Evolutionary conservation across 306 rosid species (phyloP).

Genomic region (Alnus glutinosa): DNA sequence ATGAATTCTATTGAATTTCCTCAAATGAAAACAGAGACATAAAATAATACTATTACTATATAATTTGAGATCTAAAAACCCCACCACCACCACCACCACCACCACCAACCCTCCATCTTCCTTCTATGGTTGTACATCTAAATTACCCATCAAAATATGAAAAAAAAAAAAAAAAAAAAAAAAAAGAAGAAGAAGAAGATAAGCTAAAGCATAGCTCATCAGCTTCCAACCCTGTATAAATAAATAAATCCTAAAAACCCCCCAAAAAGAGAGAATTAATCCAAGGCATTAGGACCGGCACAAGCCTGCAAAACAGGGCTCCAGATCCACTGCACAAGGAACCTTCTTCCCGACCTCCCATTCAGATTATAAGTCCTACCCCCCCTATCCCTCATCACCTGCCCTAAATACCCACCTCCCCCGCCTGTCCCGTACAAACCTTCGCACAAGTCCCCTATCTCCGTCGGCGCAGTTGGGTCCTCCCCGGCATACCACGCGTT

Average conservation of each 20-base stretch:
- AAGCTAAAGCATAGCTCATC: slow-evolving; percentile 34
- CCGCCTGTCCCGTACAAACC: slow-evolving; percentile 90
- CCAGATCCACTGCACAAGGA: slow-evolving; percentile 89
- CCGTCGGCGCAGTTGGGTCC: slow-evolving; percentile 95
- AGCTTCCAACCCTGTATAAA: neutral
- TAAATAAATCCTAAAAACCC: neutral
- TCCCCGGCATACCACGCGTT: slow-evolving; percentile 98
- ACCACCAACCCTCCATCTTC: neutral
- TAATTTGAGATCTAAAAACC: slow-evolving; percentile 15
- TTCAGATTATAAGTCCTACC: slow-evolving; percentile 73
- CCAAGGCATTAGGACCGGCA: slow-evolving; percentile 85
- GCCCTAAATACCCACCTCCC: slow-evolving; percentile 89
- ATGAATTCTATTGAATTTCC: neutral
- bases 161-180: neutral
- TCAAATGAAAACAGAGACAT: neutral
- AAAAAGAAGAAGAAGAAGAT: neutral
- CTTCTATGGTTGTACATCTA: neutral
- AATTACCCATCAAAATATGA: neutral
- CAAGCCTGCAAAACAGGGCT: slow-evolving; percentile 84
- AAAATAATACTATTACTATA: neutral
- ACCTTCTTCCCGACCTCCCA: slow-evolving; percentile 65
- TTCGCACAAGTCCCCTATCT: slow-evolving; percentile 87
- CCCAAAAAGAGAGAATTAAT: slow-evolving; percentile 22
- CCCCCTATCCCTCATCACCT: slow-evolving; percentile 60
- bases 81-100: neutral